A percentile compares a stretch with the other conserved stretches of the same genome.
phyloP scores from a whole-genome alignment of 2,329 filamentous ascomycete species.

The Hypomyces rosellus region DNA sequence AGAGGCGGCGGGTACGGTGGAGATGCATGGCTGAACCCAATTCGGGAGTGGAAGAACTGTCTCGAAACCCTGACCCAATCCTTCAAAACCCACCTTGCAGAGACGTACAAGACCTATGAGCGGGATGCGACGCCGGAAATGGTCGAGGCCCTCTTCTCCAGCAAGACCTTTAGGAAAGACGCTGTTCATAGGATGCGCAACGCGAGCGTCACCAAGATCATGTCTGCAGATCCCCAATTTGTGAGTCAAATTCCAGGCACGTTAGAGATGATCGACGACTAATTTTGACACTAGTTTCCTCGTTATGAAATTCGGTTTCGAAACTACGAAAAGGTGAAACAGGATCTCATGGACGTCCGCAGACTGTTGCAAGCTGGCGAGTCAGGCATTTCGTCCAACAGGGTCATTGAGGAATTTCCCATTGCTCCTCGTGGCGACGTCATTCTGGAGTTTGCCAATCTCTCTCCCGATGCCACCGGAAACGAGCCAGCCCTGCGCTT shows the following conservation, averaged over 20 bases:
- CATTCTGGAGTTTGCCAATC: constrained; percentile 47
- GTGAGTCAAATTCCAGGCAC: constrained; percentile 19
- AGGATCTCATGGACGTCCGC: constrained; percentile 34
- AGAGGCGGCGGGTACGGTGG: constrained; percentile 18
- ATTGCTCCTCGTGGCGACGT: constrained; percentile 42
- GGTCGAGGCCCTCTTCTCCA: constrained; percentile 36
- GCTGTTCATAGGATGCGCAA: constrained; percentile 42
- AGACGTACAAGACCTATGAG: constrained; percentile 41
- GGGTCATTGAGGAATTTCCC: constrained; percentile 34
- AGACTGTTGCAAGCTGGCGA: constrained; percentile 35
- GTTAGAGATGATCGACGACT: not conserved
- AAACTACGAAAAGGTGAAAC: constrained; percentile 39
- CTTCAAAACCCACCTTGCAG: constrained; percentile 34
- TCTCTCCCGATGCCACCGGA: constrained; percentile 22
- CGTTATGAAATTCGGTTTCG: constrained; percentile 42
- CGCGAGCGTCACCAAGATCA: constrained; percentile 35
- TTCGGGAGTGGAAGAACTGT: constrained; percentile 40
- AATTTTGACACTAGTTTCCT: constrained; percentile 27
- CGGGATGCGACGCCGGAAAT: constrained; percentile 36
- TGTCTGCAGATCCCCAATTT: constrained; percentile 39
- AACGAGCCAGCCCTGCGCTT: constrained; percentile 40
- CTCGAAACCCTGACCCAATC: constrained; percentile 37
- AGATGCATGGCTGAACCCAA: constrained; percentile 31
- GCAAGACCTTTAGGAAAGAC: constrained; percentile 35
- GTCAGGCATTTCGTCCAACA: constrained; percentile 34